Percentiles rank a stretch among this genome's conserved stretches.
Evolutionary conservation across 176 grass and related monocot species (phyloP).

Genomic region (Carex pumila): DNA sequence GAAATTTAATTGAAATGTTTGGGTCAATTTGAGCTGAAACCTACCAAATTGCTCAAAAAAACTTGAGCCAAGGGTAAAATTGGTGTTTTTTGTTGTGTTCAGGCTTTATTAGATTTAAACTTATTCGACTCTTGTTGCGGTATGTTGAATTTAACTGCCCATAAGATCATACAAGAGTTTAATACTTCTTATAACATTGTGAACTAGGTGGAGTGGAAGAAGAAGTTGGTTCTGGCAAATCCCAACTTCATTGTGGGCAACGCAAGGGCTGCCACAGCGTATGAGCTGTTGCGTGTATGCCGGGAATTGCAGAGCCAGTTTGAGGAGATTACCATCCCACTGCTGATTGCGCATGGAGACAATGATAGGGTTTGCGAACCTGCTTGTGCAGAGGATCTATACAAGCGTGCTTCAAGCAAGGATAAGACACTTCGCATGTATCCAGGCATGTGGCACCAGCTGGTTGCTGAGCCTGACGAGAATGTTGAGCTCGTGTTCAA

Average conservation of each 20-base stretch:
- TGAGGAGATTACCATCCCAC: slow-evolving; percentile 57
- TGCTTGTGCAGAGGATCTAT: slow-evolving; percentile 60
- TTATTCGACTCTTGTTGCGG: neutral
- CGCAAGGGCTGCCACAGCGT: slow-evolving; percentile 58
- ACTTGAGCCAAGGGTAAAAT: neutral
- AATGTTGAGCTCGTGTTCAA: slow-evolving; percentile 66
- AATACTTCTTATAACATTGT: neutral
- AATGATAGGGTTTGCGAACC: slow-evolving; percentile 73
- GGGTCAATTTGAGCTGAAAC: neutral
- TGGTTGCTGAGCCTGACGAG: slow-evolving; percentile 79
- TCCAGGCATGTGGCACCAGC: slow-evolving; percentile 88
- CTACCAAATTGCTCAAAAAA: neutral
- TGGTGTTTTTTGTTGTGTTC: neutral
- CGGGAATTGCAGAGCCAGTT: slow-evolving; percentile 55
- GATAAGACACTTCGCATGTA: slow-evolving; percentile 73
- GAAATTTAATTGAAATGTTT: neutral
- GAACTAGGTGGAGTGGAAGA: slow-evolving; percentile 70
- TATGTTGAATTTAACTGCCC: neutral
- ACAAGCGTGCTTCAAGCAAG: slow-evolving; percentile 40
- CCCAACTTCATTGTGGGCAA: slow-evolving; percentile 39
- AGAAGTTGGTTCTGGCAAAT: slow-evolving; percentile 40
- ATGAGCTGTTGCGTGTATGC: slow-evolving; percentile 78
- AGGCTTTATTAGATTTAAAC: neutral
- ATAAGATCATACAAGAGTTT: neutral
- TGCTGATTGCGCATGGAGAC: slow-evolving; percentile 68